Evolutionary conservation across 2,329 filamentous ascomycete genomes (phyloP).

Genomic region (Thielaviopsis euricoi): DNA sequence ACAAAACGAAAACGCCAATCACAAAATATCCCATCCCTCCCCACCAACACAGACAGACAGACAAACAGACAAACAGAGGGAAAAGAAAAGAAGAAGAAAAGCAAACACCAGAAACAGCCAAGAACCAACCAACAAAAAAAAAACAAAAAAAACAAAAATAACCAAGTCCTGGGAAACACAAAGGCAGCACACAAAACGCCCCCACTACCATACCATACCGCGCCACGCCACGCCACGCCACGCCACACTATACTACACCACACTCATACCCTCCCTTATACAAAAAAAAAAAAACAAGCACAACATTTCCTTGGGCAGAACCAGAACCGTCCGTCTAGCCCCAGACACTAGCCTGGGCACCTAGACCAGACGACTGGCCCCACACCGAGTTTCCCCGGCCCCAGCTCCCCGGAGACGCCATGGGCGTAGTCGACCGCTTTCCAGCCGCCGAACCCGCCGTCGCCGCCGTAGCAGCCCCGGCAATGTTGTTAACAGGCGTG

Average conservation of each 20-base stretch:
- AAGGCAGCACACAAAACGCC: neutral
- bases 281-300: too few relatives aligned
- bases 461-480: too few relatives aligned
- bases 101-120: neutral
- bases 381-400: constrained; percentile 67
- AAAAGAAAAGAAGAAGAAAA: neutral
- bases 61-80: neutral
- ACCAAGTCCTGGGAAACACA: neutral
- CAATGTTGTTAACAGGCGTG: constrained; percentile 24
- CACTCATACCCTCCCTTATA: constrained; percentile 9
- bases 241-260: too few relatives aligned
- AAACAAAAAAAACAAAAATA: neutral
- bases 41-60: neutral
- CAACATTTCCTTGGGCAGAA: too few relatives aligned
- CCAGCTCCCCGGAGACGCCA: constrained; percentile 81
- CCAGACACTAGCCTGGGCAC: constrained; percentile 88
- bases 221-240: too few relatives aligned
- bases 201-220: constrained; percentile 10
- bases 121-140: neutral
- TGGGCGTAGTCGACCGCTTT: constrained; percentile 76
- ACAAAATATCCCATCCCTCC: neutral
- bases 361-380: constrained; percentile 67
- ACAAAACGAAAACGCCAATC: neutral
- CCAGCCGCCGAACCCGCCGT: constrained; percentile 24
- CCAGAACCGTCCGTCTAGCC: constrained; percentile 35